These are phyloP conservation scores for Fabrea salina DNA, from an alignment of 169 alveolate species.

Conservation along the genomic window DNA sequence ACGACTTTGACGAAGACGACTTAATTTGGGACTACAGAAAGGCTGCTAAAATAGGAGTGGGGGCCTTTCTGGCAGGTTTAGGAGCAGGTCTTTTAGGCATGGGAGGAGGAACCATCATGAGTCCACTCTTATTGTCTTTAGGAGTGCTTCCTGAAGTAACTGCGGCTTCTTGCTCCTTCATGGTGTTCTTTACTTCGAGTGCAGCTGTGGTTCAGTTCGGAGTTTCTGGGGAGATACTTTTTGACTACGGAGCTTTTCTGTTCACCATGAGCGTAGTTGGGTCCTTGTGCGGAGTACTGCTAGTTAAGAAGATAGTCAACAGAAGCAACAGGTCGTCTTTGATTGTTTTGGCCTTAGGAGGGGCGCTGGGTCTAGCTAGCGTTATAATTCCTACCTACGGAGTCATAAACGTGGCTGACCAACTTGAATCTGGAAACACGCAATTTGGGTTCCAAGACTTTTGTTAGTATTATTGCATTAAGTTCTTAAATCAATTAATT, in stretches of 20 bases:
- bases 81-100: slow-evolving; percentile 69
- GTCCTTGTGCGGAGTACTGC: neutral
- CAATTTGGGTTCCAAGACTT: neutral
- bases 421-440: neutral
- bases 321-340: neutral
- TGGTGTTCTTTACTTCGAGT: slow-evolving; percentile 63
- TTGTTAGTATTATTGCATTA: no score
- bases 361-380: neutral
- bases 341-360: slow-evolving; percentile 12
- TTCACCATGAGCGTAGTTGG: neutral
- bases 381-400: slow-evolving; percentile 6
- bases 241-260: neutral
- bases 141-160: slow-evolving; percentile 76
- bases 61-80: slow-evolving; percentile 57
- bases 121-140: slow-evolving; percentile 57
- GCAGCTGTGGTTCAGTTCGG: slow-evolving; percentile 56
- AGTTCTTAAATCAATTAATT: no score
- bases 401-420: neutral
- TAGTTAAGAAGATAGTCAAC: neutral
- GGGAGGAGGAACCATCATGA: slow-evolving; percentile 76
- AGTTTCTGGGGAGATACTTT: slow-evolving; percentile 42
- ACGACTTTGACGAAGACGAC: neutral
- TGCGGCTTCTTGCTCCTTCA: slow-evolving; percentile 70
- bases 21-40: slow-evolving; percentile 30
- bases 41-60: slow-evolving; percentile 22